These are phyloP conservation scores for Lablab purpureus DNA, from an alignment of 306 rosid genomes.

Conservation along the genomic window DNA sequence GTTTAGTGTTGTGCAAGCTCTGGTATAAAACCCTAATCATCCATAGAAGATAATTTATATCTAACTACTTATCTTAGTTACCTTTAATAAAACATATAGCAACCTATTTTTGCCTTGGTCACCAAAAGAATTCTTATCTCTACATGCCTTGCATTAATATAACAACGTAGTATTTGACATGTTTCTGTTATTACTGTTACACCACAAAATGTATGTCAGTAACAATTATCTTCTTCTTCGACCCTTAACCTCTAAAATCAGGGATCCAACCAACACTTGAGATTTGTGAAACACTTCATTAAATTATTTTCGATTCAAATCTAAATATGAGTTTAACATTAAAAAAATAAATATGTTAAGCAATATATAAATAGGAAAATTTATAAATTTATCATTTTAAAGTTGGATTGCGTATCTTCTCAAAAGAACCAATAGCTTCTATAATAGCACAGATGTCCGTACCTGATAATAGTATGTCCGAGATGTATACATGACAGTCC, in stretches of 20 bases:
- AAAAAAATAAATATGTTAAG: no score
- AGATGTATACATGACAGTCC: neutral
- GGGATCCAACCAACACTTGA: no score
- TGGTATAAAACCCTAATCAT: slow-evolving; percentile 30
- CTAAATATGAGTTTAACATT: no score
- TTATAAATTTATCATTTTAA: no score
- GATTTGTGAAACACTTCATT: no score
- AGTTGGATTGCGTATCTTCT: no score
- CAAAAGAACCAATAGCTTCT: neutral
- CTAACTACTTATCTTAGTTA: no score
- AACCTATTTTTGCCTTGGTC: no score
- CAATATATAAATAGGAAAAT: no score
- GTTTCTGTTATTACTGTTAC: neutral
- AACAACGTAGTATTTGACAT: neutral
- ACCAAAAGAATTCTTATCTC: neutral
- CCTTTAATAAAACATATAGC: no score
- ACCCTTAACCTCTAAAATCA: no score
- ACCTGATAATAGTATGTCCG: neutral
- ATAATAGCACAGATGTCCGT: neutral
- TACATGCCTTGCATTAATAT: neutral
- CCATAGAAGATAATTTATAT: neutral
- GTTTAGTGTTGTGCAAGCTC: slow-evolving; percentile 27
- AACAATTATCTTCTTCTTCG: neutral
- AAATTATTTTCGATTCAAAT: no score
- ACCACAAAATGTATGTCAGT: neutral